Evolutionary conservation across 2,329 filamentous ascomycete genomes (phyloP), one percentile per base, ranked within the genome.

Genomic region (Didymella pinodella): DNA sequence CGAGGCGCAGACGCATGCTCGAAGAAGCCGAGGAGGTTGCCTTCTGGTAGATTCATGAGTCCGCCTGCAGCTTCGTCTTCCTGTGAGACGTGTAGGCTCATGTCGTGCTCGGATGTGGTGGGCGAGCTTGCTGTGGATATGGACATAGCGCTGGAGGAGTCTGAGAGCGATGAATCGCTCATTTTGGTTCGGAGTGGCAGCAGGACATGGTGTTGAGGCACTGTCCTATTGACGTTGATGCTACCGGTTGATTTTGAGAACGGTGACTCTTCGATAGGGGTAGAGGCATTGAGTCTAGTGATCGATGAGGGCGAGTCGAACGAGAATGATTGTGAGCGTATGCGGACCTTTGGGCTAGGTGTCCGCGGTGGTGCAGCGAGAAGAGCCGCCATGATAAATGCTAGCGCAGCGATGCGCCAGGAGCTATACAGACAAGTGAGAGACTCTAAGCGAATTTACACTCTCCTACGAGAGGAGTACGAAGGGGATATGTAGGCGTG

Each of bases 181-280:
- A 73, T 70, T 45, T 70, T 73, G 8, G 68, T 74, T n/a, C 73
- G 67, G 5, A 76, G 64, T 8, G 66, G 63, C 2, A 70, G 61
- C 11, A 68, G 58, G 12, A 67, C 65, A 67, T 73, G 61, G 51
- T 71, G 69, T 31, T 61, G 58, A 14, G 67, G 53, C 10, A 62
- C 47, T 11, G 63, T 61, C 4, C 60, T 61, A 31, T 40, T 36
- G 28, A 50, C 8, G 38, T 51, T 36, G 54, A 76, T 71, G 4
- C 67, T 65, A 38, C 67, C 69, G 3, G 75, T 71, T 20, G 75
- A 77, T 54, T 77, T 77, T 11, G 74, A 76, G 56, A 68, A 75
- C 0, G 74, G 72, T 1, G 67, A 74, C 18, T 74, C 71, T 16
- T 75, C 72, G 48, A 74, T 67, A 5, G 73, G 72, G 2, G 73